phyloP scores from a whole-genome alignment of 2,329 filamentous ascomycete species.

The Ophiocordyceps camponoti-leonardi region DNA sequence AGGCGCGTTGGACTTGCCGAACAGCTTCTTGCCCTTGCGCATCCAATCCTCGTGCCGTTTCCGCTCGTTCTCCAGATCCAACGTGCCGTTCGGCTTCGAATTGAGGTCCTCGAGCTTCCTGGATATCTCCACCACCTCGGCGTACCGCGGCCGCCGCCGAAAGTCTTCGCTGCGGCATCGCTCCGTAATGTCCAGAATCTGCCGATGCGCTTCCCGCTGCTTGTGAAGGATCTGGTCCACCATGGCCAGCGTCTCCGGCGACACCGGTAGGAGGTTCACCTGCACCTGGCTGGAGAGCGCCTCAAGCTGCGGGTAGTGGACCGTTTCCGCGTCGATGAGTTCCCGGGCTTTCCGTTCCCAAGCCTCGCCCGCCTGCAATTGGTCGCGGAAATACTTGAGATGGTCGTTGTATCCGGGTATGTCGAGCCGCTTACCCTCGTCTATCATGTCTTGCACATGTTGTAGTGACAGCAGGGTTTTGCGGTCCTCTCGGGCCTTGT shows the following conservation, averaged over 20 bases:
- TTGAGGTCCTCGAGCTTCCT: slow-evolving; percentile 77
- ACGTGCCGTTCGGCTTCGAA: slow-evolving; percentile 77
- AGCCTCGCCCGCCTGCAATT: slow-evolving; percentile 57
- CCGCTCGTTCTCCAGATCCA: slow-evolving; percentile 86
- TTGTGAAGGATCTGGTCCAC: slow-evolving; percentile 91
- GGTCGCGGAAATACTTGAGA: slow-evolving; percentile 57
- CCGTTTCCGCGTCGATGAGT: slow-evolving; percentile 74
- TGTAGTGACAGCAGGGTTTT: slow-evolving; percentile 52
- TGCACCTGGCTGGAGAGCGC: slow-evolving; percentile 72
- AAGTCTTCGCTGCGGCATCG: slow-evolving; percentile 61
- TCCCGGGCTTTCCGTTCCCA: slow-evolving; percentile 93
- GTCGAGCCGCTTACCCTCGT: slow-evolving; percentile 58
- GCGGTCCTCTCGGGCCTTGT: slow-evolving; percentile 50
- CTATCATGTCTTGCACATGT: slow-evolving; percentile 65
- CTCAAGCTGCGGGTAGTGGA: slow-evolving; percentile 90
- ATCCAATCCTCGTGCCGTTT: slow-evolving; percentile 98
- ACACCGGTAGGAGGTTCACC: slow-evolving; percentile 56
- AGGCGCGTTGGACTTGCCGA: slow-evolving; percentile 94
- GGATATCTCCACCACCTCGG: slow-evolving; percentile 79
- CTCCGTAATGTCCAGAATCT: slow-evolving; percentile 68
- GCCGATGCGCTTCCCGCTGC: slow-evolving; percentile 82
- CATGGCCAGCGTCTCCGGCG: slow-evolving; percentile 57
- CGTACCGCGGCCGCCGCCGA: slow-evolving; percentile 66
- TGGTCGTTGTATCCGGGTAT: slow-evolving; percentile 70
- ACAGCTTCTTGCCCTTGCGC: slow-evolving; percentile 92